Conservation (phyloP, 2,329 filamentous ascomycete genomes). For the Scedosporium dehoogii region DNA sequence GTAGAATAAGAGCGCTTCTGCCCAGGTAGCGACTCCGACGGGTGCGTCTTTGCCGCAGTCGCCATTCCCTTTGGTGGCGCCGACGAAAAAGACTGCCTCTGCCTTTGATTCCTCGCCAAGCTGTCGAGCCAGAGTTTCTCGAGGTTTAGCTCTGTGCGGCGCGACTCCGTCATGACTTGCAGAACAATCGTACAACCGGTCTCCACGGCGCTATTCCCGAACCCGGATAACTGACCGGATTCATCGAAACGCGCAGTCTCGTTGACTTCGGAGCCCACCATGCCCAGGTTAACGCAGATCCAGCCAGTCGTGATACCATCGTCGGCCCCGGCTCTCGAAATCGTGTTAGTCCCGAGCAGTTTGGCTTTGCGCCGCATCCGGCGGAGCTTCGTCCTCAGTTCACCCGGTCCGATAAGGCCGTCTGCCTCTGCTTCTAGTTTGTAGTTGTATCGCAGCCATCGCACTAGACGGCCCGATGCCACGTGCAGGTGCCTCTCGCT, state of each 20-base stretch:
- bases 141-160: slow-evolving; percentile 41
- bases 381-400: slow-evolving; percentile 78
- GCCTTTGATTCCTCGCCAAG: slow-evolving; percentile 19
- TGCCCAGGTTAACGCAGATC: slow-evolving; percentile 87
- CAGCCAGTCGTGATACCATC: slow-evolving; percentile 89
- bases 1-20: slow-evolving; percentile 11
- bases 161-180: slow-evolving; percentile 46
- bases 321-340: slow-evolving; percentile 56
- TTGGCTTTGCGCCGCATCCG: slow-evolving; percentile 74
- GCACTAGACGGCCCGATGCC: slow-evolving; percentile 77
- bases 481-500: slow-evolving; percentile 91
- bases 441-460: slow-evolving; percentile 69
- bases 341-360: slow-evolving; percentile 62
- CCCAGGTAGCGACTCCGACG: neutral
- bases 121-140: slow-evolving; percentile 41
- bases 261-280: slow-evolving; percentile 45
- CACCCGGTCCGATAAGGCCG: slow-evolving; percentile 79
- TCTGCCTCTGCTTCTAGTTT: slow-evolving; percentile 71
- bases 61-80: neutral
- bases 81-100: slow-evolving; percentile 14
- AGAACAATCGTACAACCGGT: slow-evolving; percentile 44
- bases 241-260: slow-evolving; percentile 35
- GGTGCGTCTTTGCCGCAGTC: neutral
- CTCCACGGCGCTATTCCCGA: slow-evolving; percentile 41
- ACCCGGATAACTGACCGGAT: slow-evolving; percentile 60